Conservation (phyloP, 805 yeast genomes). For the Candida multigemmis region DNA sequence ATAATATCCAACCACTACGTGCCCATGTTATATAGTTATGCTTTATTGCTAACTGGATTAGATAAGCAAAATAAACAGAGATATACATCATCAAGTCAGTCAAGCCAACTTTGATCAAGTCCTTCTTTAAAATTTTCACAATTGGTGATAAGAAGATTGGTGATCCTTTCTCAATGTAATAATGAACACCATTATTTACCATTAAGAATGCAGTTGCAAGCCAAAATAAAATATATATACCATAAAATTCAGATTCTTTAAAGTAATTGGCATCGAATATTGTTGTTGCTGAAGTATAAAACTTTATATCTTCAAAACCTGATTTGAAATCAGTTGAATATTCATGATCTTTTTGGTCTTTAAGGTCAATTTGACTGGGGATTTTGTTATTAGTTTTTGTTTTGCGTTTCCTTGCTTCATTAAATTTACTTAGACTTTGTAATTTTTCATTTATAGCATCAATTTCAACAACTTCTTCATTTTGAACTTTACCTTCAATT, state of each 20-base stretch:
- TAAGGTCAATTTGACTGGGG: conserved; percentile 4
- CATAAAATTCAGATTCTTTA: conserved; percentile 50
- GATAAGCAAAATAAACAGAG: conserved; percentile 49
- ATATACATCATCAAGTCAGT: conserved; percentile 73
- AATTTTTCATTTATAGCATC: not conserved
- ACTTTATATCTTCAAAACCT: conserved; percentile 46
- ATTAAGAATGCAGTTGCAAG: conserved; percentile 49
- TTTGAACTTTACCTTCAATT: conserved; percentile 1
- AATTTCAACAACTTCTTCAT: not conserved
- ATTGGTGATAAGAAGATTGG: conserved; percentile 44
- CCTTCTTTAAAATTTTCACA: conserved; percentile 46
- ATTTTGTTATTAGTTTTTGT: conserved; percentile 4
- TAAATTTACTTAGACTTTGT: not conserved
- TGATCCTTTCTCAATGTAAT: conserved; percentile 38
- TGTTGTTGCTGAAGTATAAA: conserved; percentile 27
- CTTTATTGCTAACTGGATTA: conserved; percentile 49
- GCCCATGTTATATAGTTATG: conserved; percentile 48
- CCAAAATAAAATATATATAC: conserved; percentile 80
- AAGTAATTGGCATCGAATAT: conserved; percentile 46
- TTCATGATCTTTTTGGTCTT: conserved; percentile 12
- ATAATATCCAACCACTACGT: conserved; percentile 52
- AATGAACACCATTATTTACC: conserved; percentile 44
- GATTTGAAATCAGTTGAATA: conserved; percentile 26
- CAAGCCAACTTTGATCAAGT: conserved; percentile 57
- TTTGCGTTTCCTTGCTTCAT: no score